Evolutionary conservation across 257 asterid species (phyloP), one percentile per base, ranked within the genome.

Genomic region (Schizonepeta tenuifolia): DNA sequence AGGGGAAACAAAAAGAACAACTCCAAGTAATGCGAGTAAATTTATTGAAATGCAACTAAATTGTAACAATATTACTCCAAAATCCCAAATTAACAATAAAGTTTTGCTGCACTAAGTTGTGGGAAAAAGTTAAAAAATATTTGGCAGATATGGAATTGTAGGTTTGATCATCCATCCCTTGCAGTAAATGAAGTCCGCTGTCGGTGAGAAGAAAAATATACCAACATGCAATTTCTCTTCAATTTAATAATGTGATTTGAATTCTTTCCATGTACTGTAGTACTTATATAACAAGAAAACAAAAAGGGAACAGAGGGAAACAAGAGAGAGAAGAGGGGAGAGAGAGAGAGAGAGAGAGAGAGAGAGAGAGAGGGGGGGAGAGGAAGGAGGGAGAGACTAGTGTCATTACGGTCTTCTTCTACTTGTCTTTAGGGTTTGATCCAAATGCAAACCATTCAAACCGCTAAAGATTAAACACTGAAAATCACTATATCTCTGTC

Each of bases 361-460:
- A n/a, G 54, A 21, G 61, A 36, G 62, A 41, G 7, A 33, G 4
- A 3, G 4, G 33, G 4, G 4, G 4, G 4, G 4, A 0, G 33
- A 36, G 67, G 58, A 40, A 57, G 28, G 67, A 63, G 44, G 57
- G 66, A 63, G 68, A 59, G 26, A 54, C 36, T 15, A 22, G 63
- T 41, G 56, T 69, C 62, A 73, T 65, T 71, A 51, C 41, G 49
- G 44, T 76, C 66, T 28, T 75, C 74, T 68, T 15, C 71, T 69
- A 35, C 67, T 75, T 62, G 67, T 56, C 77, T 55, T 71, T 74
- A 67, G 83, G 82, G 85, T 79, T 79, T 70, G 79, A 80, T 74
- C 83, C 77, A 67, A 71, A 63, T 62, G 61, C 80, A 66, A 35
- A 71, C 50, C 75, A 68, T 65, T 77, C 74, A 58, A 75, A 77